Conservation (phyloP, 352 stramenopile genomes). For the Proteromonas lacertae region DNA sequence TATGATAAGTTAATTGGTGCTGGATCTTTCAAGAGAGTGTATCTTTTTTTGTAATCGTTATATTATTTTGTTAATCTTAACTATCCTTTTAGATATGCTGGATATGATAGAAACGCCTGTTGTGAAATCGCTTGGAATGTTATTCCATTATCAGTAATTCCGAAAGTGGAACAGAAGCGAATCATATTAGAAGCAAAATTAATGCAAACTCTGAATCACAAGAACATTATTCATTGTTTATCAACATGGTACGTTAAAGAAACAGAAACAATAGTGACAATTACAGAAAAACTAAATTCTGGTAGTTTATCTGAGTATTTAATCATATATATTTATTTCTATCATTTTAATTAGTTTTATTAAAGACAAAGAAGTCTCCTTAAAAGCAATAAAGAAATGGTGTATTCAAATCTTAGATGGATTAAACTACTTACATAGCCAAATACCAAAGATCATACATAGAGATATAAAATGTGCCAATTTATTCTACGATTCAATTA, state of each 20-base stretch:
- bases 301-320: conserved; percentile 39
- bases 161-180: conserved; percentile 50
- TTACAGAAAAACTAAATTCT: conserved; percentile 90
- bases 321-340: not conserved
- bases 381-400: conserved; percentile 89
- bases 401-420: conserved; percentile 81
- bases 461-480: conserved; percentile 80
- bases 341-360: conserved; percentile 9
- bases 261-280: conserved; percentile 88
- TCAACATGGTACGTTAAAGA: conserved; percentile 87
- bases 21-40: conserved; percentile 29
- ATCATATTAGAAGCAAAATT: conserved; percentile 92
- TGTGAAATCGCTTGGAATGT: conserved; percentile 97
- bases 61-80: conserved; percentile 10
- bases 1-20: conserved; percentile 26
- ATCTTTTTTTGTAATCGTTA: conserved; percentile 6
- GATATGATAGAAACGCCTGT: conserved; percentile 87
- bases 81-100: conserved; percentile 56
- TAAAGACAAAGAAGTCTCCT: conserved; percentile 83
- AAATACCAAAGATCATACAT: conserved; percentile 88
- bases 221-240: conserved; percentile 98
- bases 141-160: conserved; percentile 72
- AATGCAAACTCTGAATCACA: conserved; percentile 79
- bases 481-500: conserved; percentile 90
- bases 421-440: conserved; percentile 81